Percentiles rank a stretch among this genome's conserved stretches.
Evolutionary conservation across 2,329 filamentous ascomycete species (phyloP).

Genomic region (Aspergillus vadensis): DNA sequence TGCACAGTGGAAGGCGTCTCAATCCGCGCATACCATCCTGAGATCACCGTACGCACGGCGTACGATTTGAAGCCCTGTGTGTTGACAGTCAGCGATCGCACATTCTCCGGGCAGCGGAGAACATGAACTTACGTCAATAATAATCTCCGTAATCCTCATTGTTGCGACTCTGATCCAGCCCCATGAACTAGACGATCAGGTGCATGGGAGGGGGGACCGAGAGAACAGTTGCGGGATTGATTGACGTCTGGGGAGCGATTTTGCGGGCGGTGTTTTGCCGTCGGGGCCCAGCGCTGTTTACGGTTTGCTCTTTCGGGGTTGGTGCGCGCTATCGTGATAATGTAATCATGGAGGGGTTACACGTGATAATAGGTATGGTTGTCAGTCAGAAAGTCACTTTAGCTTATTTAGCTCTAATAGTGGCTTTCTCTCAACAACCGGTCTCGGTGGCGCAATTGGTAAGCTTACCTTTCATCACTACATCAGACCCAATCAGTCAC

Average conservation of each 20-base stretch:
- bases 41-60: constrained; percentile 53
- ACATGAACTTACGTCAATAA: constrained; percentile 47
- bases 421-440: background rate
- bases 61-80: constrained; percentile 53
- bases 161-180: constrained; percentile 33
- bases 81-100: constrained; percentile 19
- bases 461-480: background rate
- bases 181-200: constrained; percentile 31
- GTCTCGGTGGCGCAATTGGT: constrained; percentile 5
- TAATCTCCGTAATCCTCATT: constrained; percentile 53
- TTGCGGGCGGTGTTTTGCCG: constrained; percentile 27
- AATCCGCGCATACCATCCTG: constrained; percentile 46
- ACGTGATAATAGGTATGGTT: constrained; percentile 1
- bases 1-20: background rate
- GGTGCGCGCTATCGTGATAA: constrained; percentile 23
- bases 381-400: background rate
- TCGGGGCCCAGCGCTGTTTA: constrained; percentile 35
- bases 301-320: constrained; percentile 35
- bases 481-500: background rate
- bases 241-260: constrained; percentile 17
- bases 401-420: background rate
- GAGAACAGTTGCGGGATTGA: constrained; percentile 3
- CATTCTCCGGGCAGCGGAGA: background rate
- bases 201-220: constrained; percentile 29
- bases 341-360: constrained; percentile 22